Conservation (phyloP, 2,329 filamentous ascomycete species). For the Basipetospora chlamydospora region DNA sequence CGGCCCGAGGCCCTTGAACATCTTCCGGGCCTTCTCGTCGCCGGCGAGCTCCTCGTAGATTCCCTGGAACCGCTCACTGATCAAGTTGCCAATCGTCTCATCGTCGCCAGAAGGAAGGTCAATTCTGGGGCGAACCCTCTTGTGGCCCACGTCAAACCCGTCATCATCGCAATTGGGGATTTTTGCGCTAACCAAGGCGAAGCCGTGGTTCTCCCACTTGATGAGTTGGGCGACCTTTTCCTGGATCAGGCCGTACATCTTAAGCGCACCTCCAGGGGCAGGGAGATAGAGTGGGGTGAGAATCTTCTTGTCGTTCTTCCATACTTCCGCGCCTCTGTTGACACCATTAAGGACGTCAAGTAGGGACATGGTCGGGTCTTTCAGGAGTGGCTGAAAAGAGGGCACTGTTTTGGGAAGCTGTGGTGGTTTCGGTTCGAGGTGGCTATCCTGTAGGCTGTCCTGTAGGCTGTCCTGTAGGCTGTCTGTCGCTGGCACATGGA, state of each 20-base stretch:
- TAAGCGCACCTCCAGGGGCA: neutral
- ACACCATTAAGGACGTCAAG: too few species aligned
- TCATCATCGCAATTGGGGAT: neutral
- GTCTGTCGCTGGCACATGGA: too few species aligned
- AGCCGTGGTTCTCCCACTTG: neutral
- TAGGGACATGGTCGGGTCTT: too few species aligned
- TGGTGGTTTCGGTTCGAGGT: too few species aligned
- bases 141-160: neutral
- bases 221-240: neutral
- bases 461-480: too few species aligned
- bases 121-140: neutral
- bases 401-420: too few species aligned
- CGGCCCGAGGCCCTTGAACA: neutral
- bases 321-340: too few species aligned
- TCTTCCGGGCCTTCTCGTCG: too few species aligned
- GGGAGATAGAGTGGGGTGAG: neutral
- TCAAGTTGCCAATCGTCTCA: neutral
- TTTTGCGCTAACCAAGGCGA: too few species aligned
- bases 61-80: neutral
- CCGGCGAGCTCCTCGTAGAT: neutral
- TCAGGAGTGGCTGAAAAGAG: too few species aligned
- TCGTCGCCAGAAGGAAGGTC: neutral
- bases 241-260: neutral
- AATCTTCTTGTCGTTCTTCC: too few species aligned
- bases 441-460: too few species aligned